phyloP scores from a whole-genome alignment of 441 rosid genomes.

The Adansonia rubrostipa region DNA sequence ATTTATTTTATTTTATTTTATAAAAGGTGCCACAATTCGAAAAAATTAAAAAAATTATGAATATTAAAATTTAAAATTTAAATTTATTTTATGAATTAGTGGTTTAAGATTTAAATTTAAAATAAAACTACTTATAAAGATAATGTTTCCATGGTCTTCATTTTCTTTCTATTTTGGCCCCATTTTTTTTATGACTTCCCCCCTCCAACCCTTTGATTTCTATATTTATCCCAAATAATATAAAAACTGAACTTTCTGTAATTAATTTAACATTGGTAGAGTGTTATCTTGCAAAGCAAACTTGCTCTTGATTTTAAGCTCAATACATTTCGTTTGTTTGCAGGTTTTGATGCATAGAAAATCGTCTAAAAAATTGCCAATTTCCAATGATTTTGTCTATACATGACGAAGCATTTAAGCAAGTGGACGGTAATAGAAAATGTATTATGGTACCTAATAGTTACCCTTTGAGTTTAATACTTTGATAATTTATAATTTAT shows the following conservation, averaged over 20 bases:
- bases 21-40: no score
- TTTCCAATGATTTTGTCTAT: constrained; percentile 14
- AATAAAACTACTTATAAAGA: no score
- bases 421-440: constrained; percentile 10
- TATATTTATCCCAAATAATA: background rate
- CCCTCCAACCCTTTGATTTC: background rate
- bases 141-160: background rate
- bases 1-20: no score
- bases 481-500: background rate
- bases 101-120: no score
- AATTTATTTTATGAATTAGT: no score
- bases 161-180: background rate
- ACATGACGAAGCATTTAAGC: background rate
- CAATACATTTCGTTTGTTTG: constrained; percentile 5
- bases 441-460: background rate
- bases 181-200: background rate
- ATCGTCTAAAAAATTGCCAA: background rate
- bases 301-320: constrained; percentile 19
- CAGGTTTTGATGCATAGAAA: constrained; percentile 18
- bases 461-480: background rate
- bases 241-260: background rate
- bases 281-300: constrained; percentile 15
- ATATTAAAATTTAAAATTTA: no score
- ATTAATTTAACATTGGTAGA: background rate
- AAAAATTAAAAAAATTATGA: no score